These are phyloP conservation scores for Alternaria arborescens DNA, from an alignment of 2,329 filamentous ascomycete genomes.

Conservation along the genomic window DNA sequence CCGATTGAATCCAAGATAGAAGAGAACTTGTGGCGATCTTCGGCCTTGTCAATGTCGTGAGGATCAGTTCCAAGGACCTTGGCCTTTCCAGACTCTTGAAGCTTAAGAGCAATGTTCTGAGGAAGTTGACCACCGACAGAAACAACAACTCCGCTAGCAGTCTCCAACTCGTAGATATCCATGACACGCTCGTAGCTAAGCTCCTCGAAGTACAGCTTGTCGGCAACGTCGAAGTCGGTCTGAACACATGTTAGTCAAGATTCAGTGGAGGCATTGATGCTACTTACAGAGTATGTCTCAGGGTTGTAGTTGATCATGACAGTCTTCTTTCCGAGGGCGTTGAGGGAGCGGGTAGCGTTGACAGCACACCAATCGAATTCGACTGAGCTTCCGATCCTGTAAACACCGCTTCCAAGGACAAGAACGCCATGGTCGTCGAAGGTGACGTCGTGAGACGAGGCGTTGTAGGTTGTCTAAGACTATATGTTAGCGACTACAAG, in stretches of 20 bases:
- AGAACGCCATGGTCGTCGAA: constrained; percentile 93
- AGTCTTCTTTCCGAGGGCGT: constrained; percentile 92
- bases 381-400: constrained; percentile 96
- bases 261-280: neutral
- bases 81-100: constrained; percentile 86
- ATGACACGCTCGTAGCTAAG: constrained; percentile 96
- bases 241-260: constrained; percentile 21
- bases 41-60: constrained; percentile 91
- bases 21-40: constrained; percentile 98
- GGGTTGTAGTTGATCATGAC: constrained; percentile 81
- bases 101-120: constrained; percentile 93
- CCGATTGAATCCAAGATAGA: constrained; percentile 96
- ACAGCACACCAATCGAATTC: constrained; percentile 99
- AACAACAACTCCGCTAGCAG: constrained; percentile 85
- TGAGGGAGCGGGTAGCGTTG: constrained; percentile 83
- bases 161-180: constrained; percentile 97
- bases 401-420: constrained; percentile 92
- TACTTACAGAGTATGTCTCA: constrained; percentile 54
- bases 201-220: constrained; percentile 96
- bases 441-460: constrained; percentile 87
- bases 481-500: constrained; percentile 16
- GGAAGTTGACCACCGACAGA: constrained; percentile 96
- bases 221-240: constrained; percentile 89
- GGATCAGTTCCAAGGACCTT: too few species aligned
- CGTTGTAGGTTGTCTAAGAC: constrained; percentile 97